Evolutionary conservation across 2,329 filamentous ascomycete genomes (phyloP), one percentile per base, ranked within the genome.

Genomic region (Colletotrichum trifolii): DNA sequence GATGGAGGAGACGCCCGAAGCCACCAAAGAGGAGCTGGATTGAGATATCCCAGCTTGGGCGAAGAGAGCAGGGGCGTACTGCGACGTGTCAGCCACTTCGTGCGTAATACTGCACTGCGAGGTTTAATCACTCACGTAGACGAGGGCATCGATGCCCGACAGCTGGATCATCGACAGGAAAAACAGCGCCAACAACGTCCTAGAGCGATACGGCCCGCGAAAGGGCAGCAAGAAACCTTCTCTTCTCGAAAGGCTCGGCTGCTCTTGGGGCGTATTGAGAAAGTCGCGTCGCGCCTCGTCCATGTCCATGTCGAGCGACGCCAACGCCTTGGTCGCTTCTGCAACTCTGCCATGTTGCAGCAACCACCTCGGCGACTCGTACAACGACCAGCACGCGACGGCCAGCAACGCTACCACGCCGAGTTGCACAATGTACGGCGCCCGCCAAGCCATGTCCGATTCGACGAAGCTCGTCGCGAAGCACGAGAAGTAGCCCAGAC

Each of bases 11-110:
- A 53, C 38, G 12, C 49, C 49, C 25, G 49, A 53, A 9, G 42
- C 42, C 1, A 45, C 42, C 12, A 45, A 15, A 45, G 42, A 45
- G 2, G 42, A 45, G 11, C 13, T 45, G 6, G 42, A 45, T 7
- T 45, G 42, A 45, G 79, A 78, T 8, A 90, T 77, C 0, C 87
- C 87, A 2, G 87, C 86, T 55, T 87, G 84, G 39, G 81, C 74
- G 67, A 90, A 90, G 0, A 90, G 78, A 0, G 83, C 73, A 0
- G 88, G 87, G 0, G 87, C 85, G 60, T 90, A 90, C 81, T 86
- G 48, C 17, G 6, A 10, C 13, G 6, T 15, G 43, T 40, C 8
- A 15, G 50, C 4, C 17, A 76, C 81, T 25, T 25, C 25, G 25
- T 25, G 25, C 25, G 25, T 25, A 25, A 25, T 25, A 25, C 25